These are phyloP conservation scores for Rickenella mellea DNA, from an alignment of 768 basidiomycete species.

Conservation along the genomic window DNA sequence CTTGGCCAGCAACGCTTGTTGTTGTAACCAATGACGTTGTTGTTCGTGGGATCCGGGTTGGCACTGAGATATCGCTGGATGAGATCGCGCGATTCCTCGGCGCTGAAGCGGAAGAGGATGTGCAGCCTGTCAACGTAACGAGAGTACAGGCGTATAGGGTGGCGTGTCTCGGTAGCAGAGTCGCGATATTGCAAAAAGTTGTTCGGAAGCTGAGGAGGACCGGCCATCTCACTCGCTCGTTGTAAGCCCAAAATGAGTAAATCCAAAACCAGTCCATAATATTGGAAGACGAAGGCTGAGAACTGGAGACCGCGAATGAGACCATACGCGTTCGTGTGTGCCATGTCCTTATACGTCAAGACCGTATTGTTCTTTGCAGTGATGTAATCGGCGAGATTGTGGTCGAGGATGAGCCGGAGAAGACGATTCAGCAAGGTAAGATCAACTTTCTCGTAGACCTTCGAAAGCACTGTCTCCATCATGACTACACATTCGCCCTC, in stretches of 20 bases:
- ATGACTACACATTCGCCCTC: conserved; percentile 97
- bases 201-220: conserved; percentile 94
- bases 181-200: conserved; percentile 98
- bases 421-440: conserved; percentile 92
- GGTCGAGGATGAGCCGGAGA: conserved; percentile 91
- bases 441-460: conserved; percentile 99
- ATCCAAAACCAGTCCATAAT: conserved; percentile 93
- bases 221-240: conserved; percentile 97
- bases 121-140: conserved; percentile 94
- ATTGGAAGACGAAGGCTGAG: conserved; percentile 98
- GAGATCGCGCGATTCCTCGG: conserved; percentile 93
- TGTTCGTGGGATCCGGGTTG: conserved; percentile 97
- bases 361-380: not conserved
- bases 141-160: conserved; percentile 96
- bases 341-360: conserved; percentile 56
- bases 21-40: conserved; percentile 98
- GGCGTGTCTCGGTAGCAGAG: conserved; percentile 87
- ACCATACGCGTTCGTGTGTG: conserved; percentile 94
- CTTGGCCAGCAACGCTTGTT: conserved; percentile 99
- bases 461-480: conserved; percentile 97
- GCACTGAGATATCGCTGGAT: conserved; percentile 97
- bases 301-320: conserved; percentile 97
- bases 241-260: conserved; percentile 94
- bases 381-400: conserved; percentile 32
- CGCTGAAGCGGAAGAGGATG: conserved; percentile 94